A percentile compares a stretch with the other conserved stretches of the same genome.
These are phyloP conservation scores for Diaporthe sp. DNA, from an alignment of 2,329 filamentous ascomycete genomes.

Conservation along the genomic window DNA sequence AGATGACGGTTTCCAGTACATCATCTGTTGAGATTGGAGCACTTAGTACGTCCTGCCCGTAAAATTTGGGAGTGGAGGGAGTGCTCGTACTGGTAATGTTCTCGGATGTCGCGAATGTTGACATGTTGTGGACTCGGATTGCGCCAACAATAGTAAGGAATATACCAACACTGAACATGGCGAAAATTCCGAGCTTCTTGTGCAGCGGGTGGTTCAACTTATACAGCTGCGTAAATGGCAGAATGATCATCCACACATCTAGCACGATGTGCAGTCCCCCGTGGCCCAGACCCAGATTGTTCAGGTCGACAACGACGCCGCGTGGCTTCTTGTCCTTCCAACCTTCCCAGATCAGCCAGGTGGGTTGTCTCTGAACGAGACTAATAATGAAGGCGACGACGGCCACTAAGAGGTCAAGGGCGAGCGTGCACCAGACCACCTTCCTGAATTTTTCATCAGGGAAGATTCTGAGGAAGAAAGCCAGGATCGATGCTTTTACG, in stretches of 20 bases:
- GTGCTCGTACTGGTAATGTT: not conserved
- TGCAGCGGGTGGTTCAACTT: not conserved
- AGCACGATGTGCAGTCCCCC: not conserved
- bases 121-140: not conserved
- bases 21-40: not conserved
- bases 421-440: not conserved
- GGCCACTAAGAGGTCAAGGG: not conserved
- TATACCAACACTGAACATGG: slow-evolving; percentile 5
- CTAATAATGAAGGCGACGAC: not conserved
- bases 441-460: not conserved
- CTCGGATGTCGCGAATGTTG: not conserved
- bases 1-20: not conserved
- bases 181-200: not conserved
- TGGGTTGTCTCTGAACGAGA: not conserved
- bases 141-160: slow-evolving; percentile 1
- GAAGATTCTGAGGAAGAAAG: slow-evolving; percentile 11
- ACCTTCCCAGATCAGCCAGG: slow-evolving; percentile 16
- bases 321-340: slow-evolving; percentile 8
- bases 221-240: slow-evolving; percentile 14
- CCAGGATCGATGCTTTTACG: slow-evolving; percentile 11
- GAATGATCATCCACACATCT: not conserved
- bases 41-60: not conserved
- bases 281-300: not conserved
- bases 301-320: not conserved
- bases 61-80: not conserved